Percentiles rank a stretch among this genome's conserved stretches.
Evolutionary conservation across 1,284 basidiomycete genomes (phyloP).

Genomic region (Porogramme epimiltina): DNA sequence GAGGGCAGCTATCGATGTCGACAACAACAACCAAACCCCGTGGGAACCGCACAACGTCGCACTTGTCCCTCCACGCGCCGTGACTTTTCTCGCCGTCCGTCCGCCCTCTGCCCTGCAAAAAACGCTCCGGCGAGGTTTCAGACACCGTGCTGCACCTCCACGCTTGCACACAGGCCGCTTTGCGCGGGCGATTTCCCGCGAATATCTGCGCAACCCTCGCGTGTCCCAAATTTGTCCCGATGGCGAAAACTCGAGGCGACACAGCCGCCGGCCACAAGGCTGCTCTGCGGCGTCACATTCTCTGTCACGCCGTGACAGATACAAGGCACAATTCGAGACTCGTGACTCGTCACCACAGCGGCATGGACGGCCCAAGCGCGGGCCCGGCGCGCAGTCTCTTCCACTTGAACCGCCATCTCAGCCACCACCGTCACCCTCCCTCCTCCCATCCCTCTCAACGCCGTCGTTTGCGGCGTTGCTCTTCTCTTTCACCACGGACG

Average conservation of each 20-base stretch:
- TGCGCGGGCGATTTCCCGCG: not conserved
- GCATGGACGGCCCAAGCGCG: constrained; percentile 4
- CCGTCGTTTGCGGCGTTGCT: constrained; percentile 12
- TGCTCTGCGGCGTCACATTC: constrained; percentile 5
- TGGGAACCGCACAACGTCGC: constrained; percentile 24
- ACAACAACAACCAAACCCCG: constrained; percentile 31
- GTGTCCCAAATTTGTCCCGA: constrained; percentile 23
- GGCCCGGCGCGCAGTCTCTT: constrained; percentile 16
- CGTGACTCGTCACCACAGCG: constrained; percentile 12
- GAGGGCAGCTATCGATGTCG: constrained; percentile 27
- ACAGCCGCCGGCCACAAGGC: constrained; percentile 21
- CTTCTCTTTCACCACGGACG: constrained; percentile 7
- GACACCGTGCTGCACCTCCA: not conserved
- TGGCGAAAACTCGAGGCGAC: constrained; percentile 22
- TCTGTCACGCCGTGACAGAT: not conserved
- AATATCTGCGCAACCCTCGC: constrained; percentile 4
- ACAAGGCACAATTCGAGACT: constrained; percentile 6
- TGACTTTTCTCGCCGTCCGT: constrained; percentile 12
- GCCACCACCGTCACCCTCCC: constrained; percentile 11
- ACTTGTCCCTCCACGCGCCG: constrained; percentile 20
- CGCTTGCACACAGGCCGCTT: not conserved
- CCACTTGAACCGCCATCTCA: constrained; percentile 23
- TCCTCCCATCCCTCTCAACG: constrained; percentile 4
- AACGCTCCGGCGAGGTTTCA: not conserved
- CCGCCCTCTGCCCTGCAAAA: not conserved